Percentiles rank a stretch among this genome's conserved stretches.
phyloP scores from a whole-genome alignment of 495 filamentous ascomycete genomes.

The Aspergillus bertholletiae region DNA sequence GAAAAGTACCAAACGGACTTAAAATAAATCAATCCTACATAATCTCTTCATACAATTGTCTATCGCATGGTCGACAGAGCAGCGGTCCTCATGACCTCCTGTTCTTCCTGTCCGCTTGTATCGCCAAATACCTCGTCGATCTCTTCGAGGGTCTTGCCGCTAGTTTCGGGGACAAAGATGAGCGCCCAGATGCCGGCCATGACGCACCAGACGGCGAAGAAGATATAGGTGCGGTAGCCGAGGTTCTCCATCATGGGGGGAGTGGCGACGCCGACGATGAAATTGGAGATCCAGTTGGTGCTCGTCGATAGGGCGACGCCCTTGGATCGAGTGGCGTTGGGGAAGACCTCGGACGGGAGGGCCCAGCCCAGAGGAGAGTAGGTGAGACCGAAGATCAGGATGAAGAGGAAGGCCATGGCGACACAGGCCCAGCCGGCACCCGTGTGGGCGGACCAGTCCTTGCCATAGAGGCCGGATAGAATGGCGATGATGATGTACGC shows the following conservation, averaged over 20 bases:
- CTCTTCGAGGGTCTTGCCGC: conserved; percentile 14
- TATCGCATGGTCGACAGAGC: not conserved
- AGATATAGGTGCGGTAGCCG: conserved; percentile 14
- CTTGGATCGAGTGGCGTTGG: conserved; percentile 18
- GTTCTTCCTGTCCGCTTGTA: not conserved
- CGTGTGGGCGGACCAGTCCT: conserved; percentile 16
- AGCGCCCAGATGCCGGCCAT: conserved; percentile 10
- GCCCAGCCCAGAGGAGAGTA: conserved; percentile 20
- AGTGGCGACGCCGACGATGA: conserved; percentile 12
- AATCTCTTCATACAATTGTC: not conserved
- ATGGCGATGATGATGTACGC: conserved; percentile 23
- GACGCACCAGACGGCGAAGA: conserved; percentile 11
- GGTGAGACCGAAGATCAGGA: not conserved
- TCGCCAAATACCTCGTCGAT: conserved; percentile 1
- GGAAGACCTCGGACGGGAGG: conserved; percentile 20
- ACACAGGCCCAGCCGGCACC: conserved; percentile 23
- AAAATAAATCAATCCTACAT: not conserved
- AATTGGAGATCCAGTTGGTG: conserved; percentile 13
- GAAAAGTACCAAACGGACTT: no score
- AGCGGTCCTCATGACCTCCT: not conserved
- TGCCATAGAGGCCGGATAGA: conserved; percentile 12
- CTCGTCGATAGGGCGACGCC: conserved; percentile 18
- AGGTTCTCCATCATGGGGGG: conserved; percentile 14
- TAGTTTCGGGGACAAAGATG: conserved; percentile 17
- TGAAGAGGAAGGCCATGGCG: conserved; percentile 13